phyloP scores from a whole-genome alignment of 805 yeast genomes.

The Metschnikowia continentalis region DNA sequence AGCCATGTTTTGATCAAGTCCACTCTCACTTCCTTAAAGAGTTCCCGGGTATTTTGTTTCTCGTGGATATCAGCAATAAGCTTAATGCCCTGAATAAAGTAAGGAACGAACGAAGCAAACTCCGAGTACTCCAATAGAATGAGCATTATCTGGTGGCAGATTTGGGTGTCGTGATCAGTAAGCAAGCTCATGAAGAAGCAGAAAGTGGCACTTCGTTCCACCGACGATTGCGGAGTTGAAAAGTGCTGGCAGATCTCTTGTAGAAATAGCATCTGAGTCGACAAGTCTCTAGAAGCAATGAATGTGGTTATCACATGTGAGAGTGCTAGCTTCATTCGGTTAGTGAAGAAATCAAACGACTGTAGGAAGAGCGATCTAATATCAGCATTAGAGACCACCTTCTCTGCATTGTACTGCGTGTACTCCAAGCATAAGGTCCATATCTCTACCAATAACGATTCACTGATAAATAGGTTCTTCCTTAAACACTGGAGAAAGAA shows the following conservation, averaged over 20 bases:
- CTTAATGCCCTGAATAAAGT: conserved; percentile 24
- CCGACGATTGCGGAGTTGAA: conserved; percentile 31
- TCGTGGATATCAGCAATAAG: conserved; percentile 19
- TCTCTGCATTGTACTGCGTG: conserved; percentile 20
- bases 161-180: conserved; percentile 26
- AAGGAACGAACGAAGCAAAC: conserved; percentile 26
- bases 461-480: conserved; percentile 40
- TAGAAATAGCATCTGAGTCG: conserved; percentile 26
- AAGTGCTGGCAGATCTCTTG: conserved; percentile 26
- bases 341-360: conserved; percentile 13
- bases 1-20: conserved; percentile 45
- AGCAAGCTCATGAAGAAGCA: conserved; percentile 31
- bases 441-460: conserved; percentile 26
- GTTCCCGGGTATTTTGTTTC: conserved; percentile 7
- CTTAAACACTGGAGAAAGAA: conserved; percentile 43
- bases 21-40: conserved; percentile 30
- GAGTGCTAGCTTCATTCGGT: conserved; percentile 20
- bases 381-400: conserved; percentile 19
- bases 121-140: conserved; percentile 40
- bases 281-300: conserved; percentile 4
- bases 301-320: conserved; percentile 13
- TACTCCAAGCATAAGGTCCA: conserved; percentile 30
- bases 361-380: conserved; percentile 18
- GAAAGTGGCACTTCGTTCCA: conserved; percentile 38
- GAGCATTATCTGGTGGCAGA: conserved; percentile 34